Base-by-base conservation (phyloP, 2,329 filamentous ascomycete genomes). In the Claviceps spartinae region DNA sequence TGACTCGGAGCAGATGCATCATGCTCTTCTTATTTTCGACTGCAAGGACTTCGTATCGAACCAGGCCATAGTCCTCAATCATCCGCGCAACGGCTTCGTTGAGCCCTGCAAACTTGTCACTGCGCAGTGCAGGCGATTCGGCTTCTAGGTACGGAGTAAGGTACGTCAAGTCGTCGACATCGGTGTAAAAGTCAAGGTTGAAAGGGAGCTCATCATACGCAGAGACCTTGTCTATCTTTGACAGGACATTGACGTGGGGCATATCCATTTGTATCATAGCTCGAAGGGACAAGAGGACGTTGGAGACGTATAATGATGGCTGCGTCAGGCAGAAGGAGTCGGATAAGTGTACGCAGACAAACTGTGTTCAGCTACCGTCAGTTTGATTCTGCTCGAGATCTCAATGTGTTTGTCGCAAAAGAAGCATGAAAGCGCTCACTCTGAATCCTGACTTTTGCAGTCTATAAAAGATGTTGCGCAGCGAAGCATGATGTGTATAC, bases 261-360 rank as follows among this genome's bases (percentile, higher is more conserved):
- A 97, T 85, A 63, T 97, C 93, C 79, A 98, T 91, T 70, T 97
- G 93, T 50, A 98, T 82, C 91, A 98, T 98, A 60, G 88, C 90
- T 58, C 93, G 85, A 57, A 98, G 81, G 52, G 89, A 91, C 24
- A 98, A 82, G 52, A 98, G 83, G 53, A 98, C 77, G 60, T 94
- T 93, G 59, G 91, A 95, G 54, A 98, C 85, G 69, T 96, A 98
- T 55, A 97, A 79, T 3, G 90, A 96, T 0, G 93, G 93, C 54
- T 94, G 82, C 0, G 90, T 95, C 30, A 97, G 77, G 65, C 88
- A 91, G 65, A 95, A 93, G 5, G 88, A 95, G 67, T 98, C 93
- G 57, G 93, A 88, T 38, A 98, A 81, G 67, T 97, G 89, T 53
- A 98, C 77, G 46, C 93, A 88, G 54, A 96, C 89, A 61, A 97